Evolutionary conservation across 345 rosid species (phyloP).

Genomic region (Moricandia moricandioides): DNA sequence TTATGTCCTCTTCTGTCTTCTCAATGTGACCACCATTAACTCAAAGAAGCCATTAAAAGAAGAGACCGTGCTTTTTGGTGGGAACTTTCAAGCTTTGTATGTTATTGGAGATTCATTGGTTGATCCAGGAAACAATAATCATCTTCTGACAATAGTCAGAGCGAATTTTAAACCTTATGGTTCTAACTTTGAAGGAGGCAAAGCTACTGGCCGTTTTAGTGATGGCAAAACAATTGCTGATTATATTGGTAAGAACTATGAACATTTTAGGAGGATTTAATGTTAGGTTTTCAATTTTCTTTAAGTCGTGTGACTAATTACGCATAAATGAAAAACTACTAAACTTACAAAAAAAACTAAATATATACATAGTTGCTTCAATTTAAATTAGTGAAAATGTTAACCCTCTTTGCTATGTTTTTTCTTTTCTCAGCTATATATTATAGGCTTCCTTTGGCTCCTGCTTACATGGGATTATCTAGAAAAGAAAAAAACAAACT

Average conservation of each 20-base stretch:
- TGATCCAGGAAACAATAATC: conserved; percentile 65
- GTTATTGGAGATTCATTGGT: conserved; percentile 68
- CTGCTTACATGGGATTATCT: conserved; percentile 34
- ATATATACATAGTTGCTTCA: background rate
- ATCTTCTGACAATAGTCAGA: conserved; percentile 23
- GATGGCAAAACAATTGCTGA: conserved; percentile 49
- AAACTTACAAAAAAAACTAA: background rate
- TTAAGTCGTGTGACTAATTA: background rate
- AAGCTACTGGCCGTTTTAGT: conserved; percentile 53
- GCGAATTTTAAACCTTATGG: conserved; percentile 60
- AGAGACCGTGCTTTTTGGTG: conserved; percentile 16
- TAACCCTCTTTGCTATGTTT: background rate
- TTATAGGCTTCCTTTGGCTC: conserved; percentile 33
- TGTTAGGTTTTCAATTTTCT: background rate
- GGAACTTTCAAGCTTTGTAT: conserved; percentile 31
- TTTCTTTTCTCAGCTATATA: conserved; percentile 18
- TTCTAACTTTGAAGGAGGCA: conserved; percentile 44
- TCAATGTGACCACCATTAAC: background rate
- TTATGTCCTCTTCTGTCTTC: conserved; percentile 1
- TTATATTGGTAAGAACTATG: conserved; percentile 36
- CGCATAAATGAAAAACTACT: background rate
- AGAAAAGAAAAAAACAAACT: conserved; percentile 12
- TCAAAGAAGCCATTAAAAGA: background rate
- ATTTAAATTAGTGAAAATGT: background rate
- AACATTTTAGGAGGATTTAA: background rate